phyloP scores from a whole-genome alignment of 75 land plant species.

The Pinus taeda region DNA sequence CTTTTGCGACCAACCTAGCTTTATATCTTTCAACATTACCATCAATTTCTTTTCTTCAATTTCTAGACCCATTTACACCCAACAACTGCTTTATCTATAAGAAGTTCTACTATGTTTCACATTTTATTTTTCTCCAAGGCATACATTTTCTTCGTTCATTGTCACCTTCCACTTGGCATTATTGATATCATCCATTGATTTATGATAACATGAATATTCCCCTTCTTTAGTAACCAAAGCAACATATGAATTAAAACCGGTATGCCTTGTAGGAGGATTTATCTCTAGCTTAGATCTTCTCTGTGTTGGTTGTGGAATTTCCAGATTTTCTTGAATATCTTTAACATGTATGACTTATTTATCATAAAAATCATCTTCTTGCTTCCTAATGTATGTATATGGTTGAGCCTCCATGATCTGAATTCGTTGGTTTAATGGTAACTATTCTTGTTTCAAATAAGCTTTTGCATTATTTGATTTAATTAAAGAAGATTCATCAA shows the following conservation, averaged over 20 bases:
- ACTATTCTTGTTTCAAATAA: neutral
- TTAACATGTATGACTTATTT: neutral
- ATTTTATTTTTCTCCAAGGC: neutral
- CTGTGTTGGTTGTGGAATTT: neutral
- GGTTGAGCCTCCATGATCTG: neutral
- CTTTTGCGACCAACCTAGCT: neutral
- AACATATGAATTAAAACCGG: neutral
- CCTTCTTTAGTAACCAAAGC: neutral
- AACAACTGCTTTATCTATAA: neutral
- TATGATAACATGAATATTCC: neutral
- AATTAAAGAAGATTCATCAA: neutral
- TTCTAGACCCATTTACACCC: neutral
- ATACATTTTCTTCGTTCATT: neutral
- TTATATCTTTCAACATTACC: neutral
- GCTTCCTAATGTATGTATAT: neutral
- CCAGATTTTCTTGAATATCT: neutral
- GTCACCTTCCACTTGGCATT: neutral
- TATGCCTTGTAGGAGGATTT: neutral
- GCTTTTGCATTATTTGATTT: neutral
- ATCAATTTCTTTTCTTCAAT: neutral
- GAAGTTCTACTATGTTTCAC: neutral
- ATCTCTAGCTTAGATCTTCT: neutral
- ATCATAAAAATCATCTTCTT: neutral
- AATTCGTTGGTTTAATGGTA: neutral
- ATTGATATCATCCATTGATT: neutral